Conservation (phyloP, 139 green algal genomes). For the Raphidocelis subcapitata region DNA sequence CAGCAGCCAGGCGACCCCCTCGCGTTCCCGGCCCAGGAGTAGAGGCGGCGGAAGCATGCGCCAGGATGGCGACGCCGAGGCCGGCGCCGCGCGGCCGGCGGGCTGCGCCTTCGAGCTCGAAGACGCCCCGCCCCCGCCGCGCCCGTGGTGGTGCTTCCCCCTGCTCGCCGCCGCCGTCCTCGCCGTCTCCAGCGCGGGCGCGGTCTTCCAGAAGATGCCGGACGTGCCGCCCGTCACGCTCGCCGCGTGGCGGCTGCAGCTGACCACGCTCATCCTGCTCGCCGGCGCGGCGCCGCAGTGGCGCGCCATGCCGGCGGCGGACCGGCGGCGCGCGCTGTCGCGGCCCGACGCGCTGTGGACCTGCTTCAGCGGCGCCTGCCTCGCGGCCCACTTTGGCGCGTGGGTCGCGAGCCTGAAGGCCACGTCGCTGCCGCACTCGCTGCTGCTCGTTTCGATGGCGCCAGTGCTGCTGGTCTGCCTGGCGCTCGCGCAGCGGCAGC, state of each 20-base stretch:
- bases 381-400: slow-evolving; percentile 75
- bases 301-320: slow-evolving; percentile 13
- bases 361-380: slow-evolving; percentile 38
- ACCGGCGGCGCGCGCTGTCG: slow-evolving; percentile 10
- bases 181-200: slow-evolving; percentile 58
- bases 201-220: slow-evolving; percentile 56
- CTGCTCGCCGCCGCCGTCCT: slow-evolving; percentile 18
- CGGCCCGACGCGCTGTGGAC: slow-evolving; percentile 24
- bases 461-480: slow-evolving; percentile 69
- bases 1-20: too few species aligned
- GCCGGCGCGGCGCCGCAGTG: slow-evolving; percentile 46
- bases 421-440: slow-evolving; percentile 72
- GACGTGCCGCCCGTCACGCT: slow-evolving; percentile 68
- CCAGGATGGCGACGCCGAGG: too few species aligned
- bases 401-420: slow-evolving; percentile 70
- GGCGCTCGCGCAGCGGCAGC: slow-evolving; percentile 40
- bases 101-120: too few species aligned
- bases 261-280: slow-evolving; percentile 53
- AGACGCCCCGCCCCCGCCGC: too few species aligned
- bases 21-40: too few species aligned
- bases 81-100: too few species aligned
- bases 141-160: too few species aligned
- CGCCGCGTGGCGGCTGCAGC: slow-evolving; percentile 71
- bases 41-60: too few species aligned
- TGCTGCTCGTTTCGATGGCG: slow-evolving; percentile 73